These are phyloP conservation scores for Cystobasidium pallidum DNA, from an alignment of 1,284 basidiomycete genomes.

Conservation along the genomic window DNA sequence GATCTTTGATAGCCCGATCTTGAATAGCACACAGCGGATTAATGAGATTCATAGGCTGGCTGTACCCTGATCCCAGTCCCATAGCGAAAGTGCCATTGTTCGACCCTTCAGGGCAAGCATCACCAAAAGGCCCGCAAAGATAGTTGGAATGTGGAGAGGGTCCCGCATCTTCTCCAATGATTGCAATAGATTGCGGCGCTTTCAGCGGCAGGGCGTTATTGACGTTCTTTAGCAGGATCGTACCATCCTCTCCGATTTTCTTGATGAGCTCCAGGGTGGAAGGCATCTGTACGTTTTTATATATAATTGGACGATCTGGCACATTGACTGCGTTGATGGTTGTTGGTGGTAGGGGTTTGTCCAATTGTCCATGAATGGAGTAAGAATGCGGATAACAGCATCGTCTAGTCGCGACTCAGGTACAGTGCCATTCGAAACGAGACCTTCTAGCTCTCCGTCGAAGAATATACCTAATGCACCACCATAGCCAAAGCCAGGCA, in stretches of 20 bases:
- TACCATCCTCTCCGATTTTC: constrained; percentile 71
- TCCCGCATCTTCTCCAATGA: constrained; percentile 61
- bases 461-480: constrained; percentile 42
- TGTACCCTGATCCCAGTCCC: constrained; percentile 41
- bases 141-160: constrained; percentile 17
- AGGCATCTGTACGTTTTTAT: constrained; percentile 42
- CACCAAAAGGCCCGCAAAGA: constrained; percentile 30
- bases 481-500: constrained; percentile 38
- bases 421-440: constrained; percentile 56
- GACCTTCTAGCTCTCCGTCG: constrained; percentile 46
- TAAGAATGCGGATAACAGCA: constrained; percentile 55
- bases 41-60: constrained; percentile 42
- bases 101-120: constrained; percentile 29
- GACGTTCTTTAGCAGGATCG: constrained; percentile 72
- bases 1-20: constrained; percentile 30
- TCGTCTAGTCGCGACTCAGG: constrained; percentile 53
- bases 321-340: constrained; percentile 30
- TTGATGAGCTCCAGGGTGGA: constrained; percentile 60
- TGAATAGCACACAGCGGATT: constrained; percentile 41
- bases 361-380: constrained; percentile 50
- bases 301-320: constrained; percentile 34
- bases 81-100: constrained; percentile 42
- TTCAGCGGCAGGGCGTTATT: constrained; percentile 66
- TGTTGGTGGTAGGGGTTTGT: constrained; percentile 40
- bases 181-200: constrained; percentile 62